Conservation (phyloP, 2,329 filamentous ascomycete genomes). For the Dothideomycetes sp. region DNA sequence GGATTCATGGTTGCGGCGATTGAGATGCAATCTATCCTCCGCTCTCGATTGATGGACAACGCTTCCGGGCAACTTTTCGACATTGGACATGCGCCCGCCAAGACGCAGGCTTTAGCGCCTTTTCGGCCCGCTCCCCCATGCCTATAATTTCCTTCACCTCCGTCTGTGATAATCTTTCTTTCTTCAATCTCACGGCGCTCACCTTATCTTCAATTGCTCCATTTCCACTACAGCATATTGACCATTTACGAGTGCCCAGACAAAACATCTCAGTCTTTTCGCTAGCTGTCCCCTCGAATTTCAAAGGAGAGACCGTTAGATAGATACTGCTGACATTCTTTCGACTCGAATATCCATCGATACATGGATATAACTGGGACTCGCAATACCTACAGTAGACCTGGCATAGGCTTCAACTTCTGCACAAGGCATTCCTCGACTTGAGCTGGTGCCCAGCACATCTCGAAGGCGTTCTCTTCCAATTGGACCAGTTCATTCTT, state of each 20-base stretch:
- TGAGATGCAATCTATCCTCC: constrained; percentile 7
- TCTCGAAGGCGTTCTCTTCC: too few relatives aligned
- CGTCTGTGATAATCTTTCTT: constrained; percentile 15
- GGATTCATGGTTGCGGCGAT: too few relatives aligned
- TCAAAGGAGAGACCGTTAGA: constrained; percentile 77
- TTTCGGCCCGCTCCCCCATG: constrained; percentile 1
- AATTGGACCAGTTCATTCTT: too few relatives aligned
- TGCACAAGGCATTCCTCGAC: too few relatives aligned
- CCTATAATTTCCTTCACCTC: constrained; percentile 3
- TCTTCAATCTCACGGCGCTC: constrained; percentile 47
- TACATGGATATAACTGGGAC: too few relatives aligned
- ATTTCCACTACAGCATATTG: constrained; percentile 59
- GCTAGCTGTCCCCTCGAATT: constrained; percentile 85
- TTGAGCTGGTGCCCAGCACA: too few relatives aligned
- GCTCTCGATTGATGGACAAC: background rate
- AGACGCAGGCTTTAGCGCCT: background rate
- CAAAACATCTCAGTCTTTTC: constrained; percentile 70
- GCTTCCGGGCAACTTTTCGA: constrained; percentile 7
- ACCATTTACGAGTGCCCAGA: constrained; percentile 93
- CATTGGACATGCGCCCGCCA: constrained; percentile 11
- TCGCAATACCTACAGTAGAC: too few relatives aligned
- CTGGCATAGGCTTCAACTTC: too few relatives aligned
- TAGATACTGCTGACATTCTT: constrained; percentile 88
- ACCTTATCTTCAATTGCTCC: constrained; percentile 90
- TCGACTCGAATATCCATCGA: too few relatives aligned